Conservation (phyloP, 176 grass and related monocot genomes). For the Avena insularis region DNA sequence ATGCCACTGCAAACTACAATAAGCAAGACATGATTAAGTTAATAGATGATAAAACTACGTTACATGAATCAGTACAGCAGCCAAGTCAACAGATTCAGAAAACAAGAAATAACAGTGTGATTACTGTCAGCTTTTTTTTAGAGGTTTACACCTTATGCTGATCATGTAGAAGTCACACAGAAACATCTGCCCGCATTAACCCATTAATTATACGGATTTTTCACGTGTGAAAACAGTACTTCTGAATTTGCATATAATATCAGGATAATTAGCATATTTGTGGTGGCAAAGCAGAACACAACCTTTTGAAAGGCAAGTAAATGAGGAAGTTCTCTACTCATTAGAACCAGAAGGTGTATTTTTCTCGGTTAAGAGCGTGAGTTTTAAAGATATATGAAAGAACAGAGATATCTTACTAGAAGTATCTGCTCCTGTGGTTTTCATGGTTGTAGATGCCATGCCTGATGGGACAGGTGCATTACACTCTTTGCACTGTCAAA, state of each 20-base stretch:
- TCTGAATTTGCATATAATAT: conserved; percentile 20
- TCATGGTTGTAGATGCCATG: conserved; percentile 65
- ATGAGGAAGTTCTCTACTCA: background rate
- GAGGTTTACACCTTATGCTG: conserved; percentile 9
- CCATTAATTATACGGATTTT: background rate
- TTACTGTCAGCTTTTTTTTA: background rate
- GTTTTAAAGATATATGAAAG: conserved; percentile 5
- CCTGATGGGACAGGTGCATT: conserved; percentile 71
- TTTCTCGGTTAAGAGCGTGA: background rate
- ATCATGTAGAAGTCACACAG: background rate
- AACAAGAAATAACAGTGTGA: background rate
- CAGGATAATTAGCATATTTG: background rate
- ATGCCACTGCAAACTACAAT: background rate
- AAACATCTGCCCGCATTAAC: background rate
- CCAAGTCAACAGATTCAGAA: background rate
- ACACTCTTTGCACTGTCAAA: conserved; percentile 92
- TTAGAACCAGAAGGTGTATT: background rate
- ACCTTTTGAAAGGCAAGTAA: conserved; percentile 9
- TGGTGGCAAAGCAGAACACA: background rate
- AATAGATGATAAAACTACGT: background rate
- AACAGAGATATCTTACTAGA: conserved; percentile 66
- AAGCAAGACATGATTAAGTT: background rate
- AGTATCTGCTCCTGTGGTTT: conserved; percentile 55
- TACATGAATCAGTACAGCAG: background rate
- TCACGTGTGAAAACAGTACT: background rate